Conservation (phyloP, 2,329 filamentous ascomycete genomes). For the Diplodia corticola region DNA sequence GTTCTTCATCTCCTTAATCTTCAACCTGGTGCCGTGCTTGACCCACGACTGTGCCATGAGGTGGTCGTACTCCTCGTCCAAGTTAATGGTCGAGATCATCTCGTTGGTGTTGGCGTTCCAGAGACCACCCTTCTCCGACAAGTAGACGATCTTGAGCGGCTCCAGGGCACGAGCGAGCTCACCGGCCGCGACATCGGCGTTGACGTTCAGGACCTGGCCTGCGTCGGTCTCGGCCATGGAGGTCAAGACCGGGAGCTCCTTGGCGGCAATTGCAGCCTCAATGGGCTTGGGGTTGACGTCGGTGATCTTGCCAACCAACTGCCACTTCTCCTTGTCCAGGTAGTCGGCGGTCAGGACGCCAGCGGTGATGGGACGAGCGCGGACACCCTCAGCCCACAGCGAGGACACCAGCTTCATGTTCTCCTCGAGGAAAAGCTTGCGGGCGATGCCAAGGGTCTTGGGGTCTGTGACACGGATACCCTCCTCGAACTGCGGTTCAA, state of each 20-base stretch:
- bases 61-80: conserved; percentile 92
- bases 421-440: conserved; percentile 92
- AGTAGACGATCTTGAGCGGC: conserved; percentile 94
- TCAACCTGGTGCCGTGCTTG: conserved; percentile 88
- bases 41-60: conserved; percentile 95
- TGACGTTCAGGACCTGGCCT: conserved; percentile 93
- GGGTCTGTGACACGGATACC: conserved; percentile 94
- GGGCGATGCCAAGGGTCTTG: conserved; percentile 87
- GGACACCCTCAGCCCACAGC: conserved; percentile 78
- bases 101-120: conserved; percentile 91
- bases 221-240: conserved; percentile 94
- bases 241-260: conserved; percentile 87
- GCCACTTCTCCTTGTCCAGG: conserved; percentile 93
- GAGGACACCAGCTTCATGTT: conserved; percentile 90
- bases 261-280: conserved; percentile 81
- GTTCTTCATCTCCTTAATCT: conserved; percentile 98
- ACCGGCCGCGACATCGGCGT: conserved; percentile 93
- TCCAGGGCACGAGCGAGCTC: conserved; percentile 86
- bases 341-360: conserved; percentile 93
- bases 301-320: conserved; percentile 93
- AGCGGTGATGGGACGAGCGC: conserved; percentile 82
- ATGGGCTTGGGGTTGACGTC: conserved; percentile 88
- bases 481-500: conserved; percentile 95
- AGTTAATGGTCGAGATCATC: conserved; percentile 95
- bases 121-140: conserved; percentile 96